A percentile compares a stretch with the other conserved stretches of the same genome.
Conservation (phyloP, 164 flowering plant genomes). For the Berberis vulgaris region DNA sequence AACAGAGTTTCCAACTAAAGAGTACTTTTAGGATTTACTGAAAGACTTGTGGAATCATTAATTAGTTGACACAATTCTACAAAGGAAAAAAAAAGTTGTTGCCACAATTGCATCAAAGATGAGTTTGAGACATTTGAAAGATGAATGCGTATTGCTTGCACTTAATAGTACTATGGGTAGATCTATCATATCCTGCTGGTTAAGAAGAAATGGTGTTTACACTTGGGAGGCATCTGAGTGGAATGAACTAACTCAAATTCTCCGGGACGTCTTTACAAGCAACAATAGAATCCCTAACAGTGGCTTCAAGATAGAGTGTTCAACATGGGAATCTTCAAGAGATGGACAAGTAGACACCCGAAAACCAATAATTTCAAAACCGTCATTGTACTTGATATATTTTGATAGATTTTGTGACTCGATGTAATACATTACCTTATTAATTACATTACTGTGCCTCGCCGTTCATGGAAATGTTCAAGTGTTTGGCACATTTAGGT, state of each 20-base stretch:
- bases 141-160: constrained; percentile 58
- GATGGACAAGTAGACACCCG: constrained; percentile 14
- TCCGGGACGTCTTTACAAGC: constrained; percentile 37
- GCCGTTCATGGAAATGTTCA: too few relatives aligned
- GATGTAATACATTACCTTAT: constrained; percentile 26
- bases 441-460: too few relatives aligned
- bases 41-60: too few relatives aligned
- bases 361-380: constrained; percentile 16
- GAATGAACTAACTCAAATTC: constrained; percentile 75
- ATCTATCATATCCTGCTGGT: constrained; percentile 58
- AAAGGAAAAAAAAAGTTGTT: too few relatives aligned
- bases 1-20: too few relatives aligned
- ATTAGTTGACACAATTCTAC: too few relatives aligned
- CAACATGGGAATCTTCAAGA: constrained; percentile 22
- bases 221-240: constrained; percentile 78
- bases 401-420: constrained; percentile 46
- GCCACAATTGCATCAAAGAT: too few relatives aligned
- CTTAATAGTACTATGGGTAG: constrained; percentile 53
- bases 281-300: constrained; percentile 11
- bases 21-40: too few relatives aligned
- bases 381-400: constrained; percentile 56
- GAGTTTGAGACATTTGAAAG: neutral
- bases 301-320: constrained; percentile 19
- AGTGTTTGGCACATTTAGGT: too few relatives aligned
- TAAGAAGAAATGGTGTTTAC: constrained; percentile 34